Evolutionary conservation across 2,329 filamentous ascomycete genomes (phyloP).

Genomic region (Phaeosphaeriaceae sp.): DNA sequence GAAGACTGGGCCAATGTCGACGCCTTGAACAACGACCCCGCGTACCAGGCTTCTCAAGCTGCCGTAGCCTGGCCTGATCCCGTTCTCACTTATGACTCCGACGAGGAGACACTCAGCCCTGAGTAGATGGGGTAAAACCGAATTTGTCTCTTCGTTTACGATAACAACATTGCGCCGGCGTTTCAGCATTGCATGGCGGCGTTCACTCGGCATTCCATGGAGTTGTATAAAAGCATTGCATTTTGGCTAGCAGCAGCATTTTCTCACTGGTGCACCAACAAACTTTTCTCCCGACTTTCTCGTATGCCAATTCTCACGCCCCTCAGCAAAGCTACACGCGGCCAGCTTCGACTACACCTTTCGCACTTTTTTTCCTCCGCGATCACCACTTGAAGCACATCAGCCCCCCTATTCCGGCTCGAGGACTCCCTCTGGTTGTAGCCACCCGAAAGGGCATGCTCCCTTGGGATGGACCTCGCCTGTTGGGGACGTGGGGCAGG

Average conservation of each 20-base stretch:
- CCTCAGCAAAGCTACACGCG: too few relatives aligned
- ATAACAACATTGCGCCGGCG: neutral
- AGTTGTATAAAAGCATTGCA: neutral
- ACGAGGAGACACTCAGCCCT: slow-evolving; percentile 30
- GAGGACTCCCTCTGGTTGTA: neutral
- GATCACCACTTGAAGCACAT: neutral
- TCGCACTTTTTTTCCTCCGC: neutral
- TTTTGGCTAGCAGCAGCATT: too few relatives aligned
- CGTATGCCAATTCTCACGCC: too few relatives aligned
- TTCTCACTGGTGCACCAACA: neutral
- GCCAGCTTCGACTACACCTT: too few relatives aligned
- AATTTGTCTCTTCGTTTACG: neutral
- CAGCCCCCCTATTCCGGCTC: neutral
- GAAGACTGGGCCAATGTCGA: slow-evolving; percentile 19
- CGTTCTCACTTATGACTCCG: slow-evolving; percentile 28
- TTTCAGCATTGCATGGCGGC: neutral
- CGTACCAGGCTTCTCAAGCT: slow-evolving; percentile 18
- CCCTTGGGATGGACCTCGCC: neutral
- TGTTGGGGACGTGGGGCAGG: neutral
- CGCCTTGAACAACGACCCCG: slow-evolving; percentile 12
- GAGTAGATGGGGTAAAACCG: slow-evolving; percentile 1
- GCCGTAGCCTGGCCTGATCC: slow-evolving; percentile 21
- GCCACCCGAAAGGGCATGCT: slow-evolving; percentile 1
- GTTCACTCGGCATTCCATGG: neutral
- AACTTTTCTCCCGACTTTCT: neutral